Percentiles rank a stretch among this genome's conserved stretches.
Conservation (phyloP, 2,329 filamentous ascomycete species). For the Alternaria tenuissima region DNA sequence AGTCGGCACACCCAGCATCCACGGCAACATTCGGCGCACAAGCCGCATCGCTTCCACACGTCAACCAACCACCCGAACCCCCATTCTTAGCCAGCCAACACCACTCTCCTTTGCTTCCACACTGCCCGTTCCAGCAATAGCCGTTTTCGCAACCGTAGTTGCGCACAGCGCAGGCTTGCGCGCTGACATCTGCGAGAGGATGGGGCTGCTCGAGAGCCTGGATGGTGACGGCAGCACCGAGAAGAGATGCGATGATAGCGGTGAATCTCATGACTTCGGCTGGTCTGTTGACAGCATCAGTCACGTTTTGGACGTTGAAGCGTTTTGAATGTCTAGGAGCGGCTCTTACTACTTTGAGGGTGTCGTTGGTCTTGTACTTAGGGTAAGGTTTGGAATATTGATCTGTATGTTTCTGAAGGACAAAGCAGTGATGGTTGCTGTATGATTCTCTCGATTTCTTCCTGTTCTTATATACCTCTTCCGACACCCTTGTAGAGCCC, state of each 20-base stretch:
- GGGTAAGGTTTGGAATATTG: neutral
- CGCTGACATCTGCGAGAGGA: neutral
- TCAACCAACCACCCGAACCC: neutral
- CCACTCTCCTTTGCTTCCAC: neutral
- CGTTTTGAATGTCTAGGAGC: neutral
- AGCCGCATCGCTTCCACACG: neutral
- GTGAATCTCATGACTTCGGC: conserved; percentile 7
- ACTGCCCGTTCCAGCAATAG: neutral
- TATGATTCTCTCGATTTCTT: too few relatives aligned
- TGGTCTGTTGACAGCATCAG: neutral
- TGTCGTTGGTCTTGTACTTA: neutral
- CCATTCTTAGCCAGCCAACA: neutral
- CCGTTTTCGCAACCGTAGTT: neutral
- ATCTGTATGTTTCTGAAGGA: neutral
- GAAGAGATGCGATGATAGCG: neutral
- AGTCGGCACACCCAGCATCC: neutral
- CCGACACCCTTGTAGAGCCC: accelerated
- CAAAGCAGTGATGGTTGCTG: neutral
- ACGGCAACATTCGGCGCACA: neutral
- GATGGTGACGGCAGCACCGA: neutral
- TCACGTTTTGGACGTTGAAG: neutral
- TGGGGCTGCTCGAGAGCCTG: neutral
- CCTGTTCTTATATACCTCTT: neutral
- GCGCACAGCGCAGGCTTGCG: neutral
- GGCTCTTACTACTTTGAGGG: neutral